Evolutionary conservation across 805 yeast species (phyloP).

Genomic region (Millerozyma acaciae): DNA sequence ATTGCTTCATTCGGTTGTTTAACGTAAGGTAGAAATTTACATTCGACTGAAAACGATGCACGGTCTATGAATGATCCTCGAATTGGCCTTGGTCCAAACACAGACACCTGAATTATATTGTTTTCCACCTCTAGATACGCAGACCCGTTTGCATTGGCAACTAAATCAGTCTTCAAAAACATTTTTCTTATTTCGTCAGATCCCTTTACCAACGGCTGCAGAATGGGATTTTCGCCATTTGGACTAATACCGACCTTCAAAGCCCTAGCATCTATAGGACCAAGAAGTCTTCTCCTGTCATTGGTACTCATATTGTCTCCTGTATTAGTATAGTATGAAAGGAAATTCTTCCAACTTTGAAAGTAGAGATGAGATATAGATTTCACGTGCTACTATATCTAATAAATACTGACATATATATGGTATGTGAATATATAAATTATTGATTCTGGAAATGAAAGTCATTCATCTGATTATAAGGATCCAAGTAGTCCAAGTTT

Average conservation of each 20-base stretch:
- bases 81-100: constrained; percentile 88
- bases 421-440: constrained; percentile 1
- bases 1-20: constrained; percentile 34
- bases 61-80: constrained; percentile 66
- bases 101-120: constrained; percentile 60
- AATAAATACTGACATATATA: not conserved
- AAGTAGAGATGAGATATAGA: constrained; percentile 1
- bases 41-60: constrained; percentile 62
- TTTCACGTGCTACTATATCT: constrained; percentile 1
- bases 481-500: constrained; percentile 23
- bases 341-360: not conserved
- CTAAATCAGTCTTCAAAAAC: constrained; percentile 60
- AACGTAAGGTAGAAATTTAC: constrained; percentile 49
- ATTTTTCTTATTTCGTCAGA: constrained; percentile 35
- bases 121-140: constrained; percentile 69
- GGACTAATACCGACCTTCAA: constrained; percentile 19
- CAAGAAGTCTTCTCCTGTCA: constrained; percentile 84
- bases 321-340: not conserved
- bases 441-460: not conserved
- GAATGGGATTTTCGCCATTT: constrained; percentile 6
- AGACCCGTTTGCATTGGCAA: constrained; percentile 77
- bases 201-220: constrained; percentile 8
- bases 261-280: constrained; percentile 63
- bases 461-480: constrained; percentile 14
- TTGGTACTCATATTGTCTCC: constrained; percentile 29